Evolutionary conservation across 2,329 filamentous ascomycete species (phyloP), one percentile per base, ranked within the genome.

Genomic region (Aplosporella prunicola): DNA sequence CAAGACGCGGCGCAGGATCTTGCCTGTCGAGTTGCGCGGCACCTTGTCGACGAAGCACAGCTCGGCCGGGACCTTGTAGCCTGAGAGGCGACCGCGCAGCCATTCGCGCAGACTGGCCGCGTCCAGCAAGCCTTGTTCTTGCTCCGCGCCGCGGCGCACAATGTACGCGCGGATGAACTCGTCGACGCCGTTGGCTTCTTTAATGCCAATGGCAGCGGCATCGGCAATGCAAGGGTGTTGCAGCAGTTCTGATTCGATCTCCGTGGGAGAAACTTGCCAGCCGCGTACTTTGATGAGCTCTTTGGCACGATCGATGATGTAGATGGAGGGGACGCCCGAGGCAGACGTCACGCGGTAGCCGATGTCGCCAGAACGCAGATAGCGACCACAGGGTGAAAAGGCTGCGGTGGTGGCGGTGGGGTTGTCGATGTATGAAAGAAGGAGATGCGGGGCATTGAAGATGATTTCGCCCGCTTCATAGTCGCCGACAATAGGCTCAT

Each of bases 251-350:
- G 57, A 62, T 48, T 69, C 66, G 1, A 70, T 53, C 34, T 69
- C 67, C 0, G 64, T 65, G 2, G 67, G 67, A 5, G 66, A 61
- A n/a, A 69, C 64, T 51, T 69, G 66, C 25, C 66, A 55, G 3
- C 67, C 67, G 46, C 68, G 67, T 9, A 67, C 64, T 41, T 67
- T 68, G 44, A 68, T 68, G 32, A 68, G 55, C 41, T 68, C 60
- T 47, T 65, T 57, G 8, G 52, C 32, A 6, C 59, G 51, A 43
- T 66, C 63, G 3, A 64, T 49, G 23, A 63, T 53, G 28, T 57
- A 58, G 38, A 57, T 37, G 33, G 24, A 28, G 13, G 37, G 13
- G 10, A 29, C 9, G 31, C 37, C 37, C 1, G 37, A 33, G 4
- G 15, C 14, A 5, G 31, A 9, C 11, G 20, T 24, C 13, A 38